These are phyloP conservation scores for Phlyctochytrium planicorne DNA, from an alignment of 192 early-diverging fungal genomes.

Conservation along the genomic window DNA sequence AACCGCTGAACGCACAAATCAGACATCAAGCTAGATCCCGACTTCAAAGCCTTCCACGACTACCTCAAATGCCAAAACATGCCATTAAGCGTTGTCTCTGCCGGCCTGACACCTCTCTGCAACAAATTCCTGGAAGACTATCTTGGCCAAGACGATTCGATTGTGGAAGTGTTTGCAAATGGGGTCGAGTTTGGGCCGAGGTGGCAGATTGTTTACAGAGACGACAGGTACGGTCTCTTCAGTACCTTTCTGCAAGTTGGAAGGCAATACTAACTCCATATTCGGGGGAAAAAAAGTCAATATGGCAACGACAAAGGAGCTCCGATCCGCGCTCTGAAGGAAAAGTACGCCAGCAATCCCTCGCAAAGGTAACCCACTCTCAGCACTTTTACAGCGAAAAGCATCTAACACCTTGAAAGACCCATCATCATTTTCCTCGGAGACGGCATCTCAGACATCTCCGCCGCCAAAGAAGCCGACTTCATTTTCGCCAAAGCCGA, in stretches of 20 bases:
- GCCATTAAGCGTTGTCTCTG: slow-evolving; percentile 61
- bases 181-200: slow-evolving; percentile 34
- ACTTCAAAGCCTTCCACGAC: slow-evolving; percentile 56
- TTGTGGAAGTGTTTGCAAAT: slow-evolving; percentile 62
- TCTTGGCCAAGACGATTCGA: slow-evolving; percentile 33
- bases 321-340: slow-evolving; percentile 24
- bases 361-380: not conserved
- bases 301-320: slow-evolving; percentile 66
- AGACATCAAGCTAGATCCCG: slow-evolving; percentile 60
- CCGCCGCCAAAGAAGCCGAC: slow-evolving; percentile 71
- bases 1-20: too few relatives aligned
- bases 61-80: slow-evolving; percentile 47
- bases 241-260: too few relatives aligned
- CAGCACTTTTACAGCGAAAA: too few relatives aligned
- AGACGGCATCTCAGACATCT: slow-evolving; percentile 76
- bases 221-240: slow-evolving; percentile 47
- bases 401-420: not conserved
- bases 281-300: too few relatives aligned
- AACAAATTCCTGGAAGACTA: slow-evolving; percentile 50
- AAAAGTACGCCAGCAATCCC: not conserved
- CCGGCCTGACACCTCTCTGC: slow-evolving; percentile 53
- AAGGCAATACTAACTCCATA: too few relatives aligned
- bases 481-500: slow-evolving; percentile 73
- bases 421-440: slow-evolving; percentile 70
- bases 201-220: slow-evolving; percentile 65